Evolutionary conservation across 2,329 filamentous ascomycete genomes (phyloP), one percentile per base, ranked within the genome.

Genomic region (Purpureocillium lavendulum): DNA sequence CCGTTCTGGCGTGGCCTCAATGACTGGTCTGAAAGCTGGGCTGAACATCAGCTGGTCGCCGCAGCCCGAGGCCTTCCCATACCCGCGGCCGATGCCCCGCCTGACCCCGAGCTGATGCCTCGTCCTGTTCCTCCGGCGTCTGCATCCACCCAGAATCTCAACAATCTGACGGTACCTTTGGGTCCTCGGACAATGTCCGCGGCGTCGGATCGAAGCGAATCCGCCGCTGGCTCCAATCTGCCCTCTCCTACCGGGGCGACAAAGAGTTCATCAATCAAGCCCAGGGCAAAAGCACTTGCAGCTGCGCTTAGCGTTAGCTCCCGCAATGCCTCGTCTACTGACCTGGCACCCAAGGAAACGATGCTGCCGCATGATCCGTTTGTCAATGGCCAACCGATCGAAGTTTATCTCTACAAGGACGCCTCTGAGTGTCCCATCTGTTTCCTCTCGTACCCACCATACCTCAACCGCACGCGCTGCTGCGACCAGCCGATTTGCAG

Each of bases 401-500:
- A 97, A 61, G 90, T 89, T 1, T 90, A 87, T 48, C 67, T 98
- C 2, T 98, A 98, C 70, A 95, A 95, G 59, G 80, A 94, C 49
- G 83, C 87, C 4, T 67, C 70, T 7, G 92, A 98, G 58, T 98
- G 92, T 53, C 90, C 92, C 5, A 95, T 98, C 45, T 98, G 92
- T 67, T 95, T 97, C 58, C 70, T 97, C 39, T 94, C 88, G 51
- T 98, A 97, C 50, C 92, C 92, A 1, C 88, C 88, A 4, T 94
- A 94, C 56, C 72, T 98, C 24, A 98, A 98, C 64, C 84, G 82
- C 48, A 98, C 92, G 1, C 75, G 92, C 49, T 98, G 92, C 58
- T 98, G 92, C 60, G 88, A 95, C 52, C 92, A 98, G 58, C 74
- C 85, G 6, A 97, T 98, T 46, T 98, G 92, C 64, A 97, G 89